A percentile compares a stretch with the other conserved stretches of the same genome.
phyloP scores from a whole-genome alignment of 129 eudicot genomes.

The Oenanthe sinensis region DNA sequence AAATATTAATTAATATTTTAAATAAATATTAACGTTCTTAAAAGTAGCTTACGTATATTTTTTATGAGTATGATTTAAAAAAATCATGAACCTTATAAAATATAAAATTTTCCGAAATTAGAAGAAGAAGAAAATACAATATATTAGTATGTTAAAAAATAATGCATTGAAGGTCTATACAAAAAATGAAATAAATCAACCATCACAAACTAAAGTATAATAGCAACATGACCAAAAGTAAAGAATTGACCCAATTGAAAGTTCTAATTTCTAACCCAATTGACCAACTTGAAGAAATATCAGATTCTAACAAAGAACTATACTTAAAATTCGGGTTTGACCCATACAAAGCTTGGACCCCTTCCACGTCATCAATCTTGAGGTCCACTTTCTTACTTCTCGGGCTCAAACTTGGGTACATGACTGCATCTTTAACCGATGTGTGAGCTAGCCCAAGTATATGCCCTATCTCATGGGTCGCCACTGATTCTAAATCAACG shows the following conservation, averaged over 20 bases:
- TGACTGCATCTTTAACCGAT: constrained; percentile 57
- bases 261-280: constrained; percentile 13
- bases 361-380: constrained; percentile 60
- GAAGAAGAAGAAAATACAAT: too few species aligned
- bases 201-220: constrained; percentile 8
- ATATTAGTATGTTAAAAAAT: not conserved
- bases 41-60: too few species aligned
- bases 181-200: constrained; percentile 10
- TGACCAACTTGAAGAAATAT: constrained; percentile 32
- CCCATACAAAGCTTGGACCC: constrained; percentile 76
- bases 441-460: constrained; percentile 89
- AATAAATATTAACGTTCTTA: too few species aligned
- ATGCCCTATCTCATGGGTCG: constrained; percentile 93
- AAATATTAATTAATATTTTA: too few species aligned
- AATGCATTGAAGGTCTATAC: not conserved
- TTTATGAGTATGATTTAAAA: too few species aligned
- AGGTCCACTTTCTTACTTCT: constrained; percentile 67
- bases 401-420: constrained; percentile 88
- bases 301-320: constrained; percentile 47
- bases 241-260: constrained; percentile 22
- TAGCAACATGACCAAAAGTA: constrained; percentile 16
- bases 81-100: too few species aligned
- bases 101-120: too few species aligned
- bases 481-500: constrained; percentile 85
- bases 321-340: constrained; percentile 71